These are phyloP conservation scores for Puccinia brachypodii DNA, from an alignment of 1,284 basidiomycete species.

Conservation along the genomic window DNA sequence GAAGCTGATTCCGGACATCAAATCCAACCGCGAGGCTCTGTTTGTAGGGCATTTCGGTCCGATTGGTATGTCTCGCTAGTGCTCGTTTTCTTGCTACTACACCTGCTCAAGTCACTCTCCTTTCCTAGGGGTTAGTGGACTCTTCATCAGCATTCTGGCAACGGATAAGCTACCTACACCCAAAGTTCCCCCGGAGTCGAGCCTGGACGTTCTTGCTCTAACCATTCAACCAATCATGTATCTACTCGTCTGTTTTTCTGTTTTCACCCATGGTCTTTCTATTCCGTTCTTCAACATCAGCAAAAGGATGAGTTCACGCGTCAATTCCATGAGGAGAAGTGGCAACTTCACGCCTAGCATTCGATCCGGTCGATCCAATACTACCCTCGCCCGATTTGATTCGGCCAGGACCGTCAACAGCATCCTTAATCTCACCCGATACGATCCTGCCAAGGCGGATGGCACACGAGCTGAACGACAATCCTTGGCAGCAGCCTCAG, in stretches of 20 bases:
- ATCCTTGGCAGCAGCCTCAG: neutral
- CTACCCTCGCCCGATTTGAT: slow-evolving; percentile 21
- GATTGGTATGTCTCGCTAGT: slow-evolving; percentile 41
- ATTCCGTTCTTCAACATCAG: slow-evolving; percentile 90
- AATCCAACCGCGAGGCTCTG: slow-evolving; percentile 76
- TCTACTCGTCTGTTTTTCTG: slow-evolving; percentile 85
- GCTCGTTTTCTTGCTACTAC: neutral
- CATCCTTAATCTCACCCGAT: slow-evolving; percentile 13
- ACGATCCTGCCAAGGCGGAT: neutral
- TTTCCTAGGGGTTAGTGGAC: slow-evolving; percentile 61
- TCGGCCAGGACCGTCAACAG: neutral
- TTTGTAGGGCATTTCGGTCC: slow-evolving; percentile 84
- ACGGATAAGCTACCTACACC: slow-evolving; percentile 68
- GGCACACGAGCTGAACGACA: neutral
- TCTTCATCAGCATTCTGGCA: slow-evolving; percentile 83
- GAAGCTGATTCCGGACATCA: slow-evolving; percentile 86
- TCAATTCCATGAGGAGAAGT: slow-evolving; percentile 77
- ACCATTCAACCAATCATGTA: slow-evolving; percentile 84
- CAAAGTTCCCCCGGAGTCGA: slow-evolving; percentile 62
- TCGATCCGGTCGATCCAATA: slow-evolving; percentile 27
- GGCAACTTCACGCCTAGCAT: slow-evolving; percentile 61
- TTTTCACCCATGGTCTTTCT: slow-evolving; percentile 74
- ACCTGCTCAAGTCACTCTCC: neutral
- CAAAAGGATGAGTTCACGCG: slow-evolving; percentile 80
- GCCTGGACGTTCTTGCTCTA: slow-evolving; percentile 68